Base-by-base conservation (phyloP, 192 early-diverging fungal species). In the Obelidium mucronatum region DNA sequence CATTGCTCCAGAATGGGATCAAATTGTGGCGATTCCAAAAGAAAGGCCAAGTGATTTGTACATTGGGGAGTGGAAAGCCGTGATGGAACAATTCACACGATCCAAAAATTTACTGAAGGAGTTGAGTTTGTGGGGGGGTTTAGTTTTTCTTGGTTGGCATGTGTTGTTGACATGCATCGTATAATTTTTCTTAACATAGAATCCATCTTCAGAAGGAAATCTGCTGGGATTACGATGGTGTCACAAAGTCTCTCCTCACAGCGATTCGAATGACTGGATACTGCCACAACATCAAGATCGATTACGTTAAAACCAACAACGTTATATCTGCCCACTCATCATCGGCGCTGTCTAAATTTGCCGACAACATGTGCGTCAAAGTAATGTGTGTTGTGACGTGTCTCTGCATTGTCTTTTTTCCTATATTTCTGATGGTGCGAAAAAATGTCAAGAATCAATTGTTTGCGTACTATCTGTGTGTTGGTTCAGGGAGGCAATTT, bases 371-470 rank as follows among this genome's bases (percentile, higher is more conserved):
- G 13, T 55, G 60, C 22, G 48, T 85, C 28, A 63, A 64, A 24
- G 56, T 79, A 19, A 33, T 85, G 2, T 78, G 79, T n/a, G 73
- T 82, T 37, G 59, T 86, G 42, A 85, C 83, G 24, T 86, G 83
- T 48, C 76, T 85, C 3, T 86, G 85, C 78, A 79, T 86, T n/a
- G 74, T 86, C 4, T 78, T 78, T 1, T 66, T 64, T 11, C 85
- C 85, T 2, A 31, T 81, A 8, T 76, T 55, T 66, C 40, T 76
- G 19, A n/a, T 67, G 2, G 19, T 39, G 51, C 40, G 75, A 6
- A 68, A 55, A 34, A 68, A 67, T 17, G 75, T 68, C 30, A 68
- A 54, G n/a, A 36, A 62, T 42, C 36, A 66, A 53, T 35, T 76
- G 31, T 36, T 22, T 40, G 75, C 66, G 4, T 51, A 76, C 68